phyloP scores from a whole-genome alignment of 306 rosid species.

The Pterocarpus macrocarpus region DNA sequence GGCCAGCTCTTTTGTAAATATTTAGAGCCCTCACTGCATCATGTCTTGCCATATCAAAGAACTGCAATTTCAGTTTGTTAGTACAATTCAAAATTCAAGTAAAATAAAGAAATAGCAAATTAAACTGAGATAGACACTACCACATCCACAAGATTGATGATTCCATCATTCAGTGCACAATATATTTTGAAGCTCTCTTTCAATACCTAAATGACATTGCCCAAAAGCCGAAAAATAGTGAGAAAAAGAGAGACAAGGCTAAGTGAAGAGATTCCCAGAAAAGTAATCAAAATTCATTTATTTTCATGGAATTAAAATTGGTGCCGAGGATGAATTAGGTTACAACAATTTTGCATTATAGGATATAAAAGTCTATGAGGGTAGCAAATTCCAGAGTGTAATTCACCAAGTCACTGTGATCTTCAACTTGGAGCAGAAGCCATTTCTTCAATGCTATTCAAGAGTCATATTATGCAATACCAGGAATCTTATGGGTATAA shows the following conservation, averaged over 20 bases:
- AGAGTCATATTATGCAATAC: not conserved
- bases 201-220: constrained; percentile 66
- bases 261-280: not conserved
- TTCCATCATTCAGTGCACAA: constrained; percentile 96
- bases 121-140: constrained; percentile 57
- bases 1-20: constrained; percentile 92
- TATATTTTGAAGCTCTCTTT: constrained; percentile 99
- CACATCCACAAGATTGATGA: constrained; percentile 96
- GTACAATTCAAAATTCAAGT: constrained; percentile 3
- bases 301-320: not conserved
- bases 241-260: not conserved
- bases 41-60: constrained; percentile 92
- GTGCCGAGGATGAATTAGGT: not conserved
- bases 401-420: not conserved
- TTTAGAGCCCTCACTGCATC: constrained; percentile 93
- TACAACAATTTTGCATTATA: not conserved
- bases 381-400: constrained; percentile 2
- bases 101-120: not conserved
- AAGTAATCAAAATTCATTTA: not conserved
- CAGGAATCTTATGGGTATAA: not conserved
- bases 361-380: not conserved
- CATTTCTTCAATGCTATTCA: not conserved
- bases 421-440: not conserved
- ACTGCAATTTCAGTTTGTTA: constrained; percentile 62
- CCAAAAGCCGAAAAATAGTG: constrained; percentile 19